These are phyloP conservation scores for Annulohypoxylon nitens DNA, from an alignment of 495 filamentous ascomycete genomes.

Conservation along the genomic window DNA sequence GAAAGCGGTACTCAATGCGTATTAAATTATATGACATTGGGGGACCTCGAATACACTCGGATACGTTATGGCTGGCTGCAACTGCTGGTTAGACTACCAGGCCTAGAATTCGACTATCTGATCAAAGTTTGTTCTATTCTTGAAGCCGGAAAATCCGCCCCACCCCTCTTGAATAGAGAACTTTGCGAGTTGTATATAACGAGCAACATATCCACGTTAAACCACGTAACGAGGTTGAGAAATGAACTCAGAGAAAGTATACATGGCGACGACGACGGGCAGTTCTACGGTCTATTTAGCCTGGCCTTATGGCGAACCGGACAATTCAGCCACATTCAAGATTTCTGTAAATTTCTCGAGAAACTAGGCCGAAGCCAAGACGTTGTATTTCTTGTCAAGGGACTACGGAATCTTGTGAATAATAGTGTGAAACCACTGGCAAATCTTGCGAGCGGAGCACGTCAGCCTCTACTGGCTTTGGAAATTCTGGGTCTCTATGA, in stretches of 20 bases:
- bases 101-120: slow-evolving; percentile 32
- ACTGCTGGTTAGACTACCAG: slow-evolving; percentile 44
- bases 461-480: slow-evolving; percentile 39
- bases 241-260: not conserved
- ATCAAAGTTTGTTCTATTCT: slow-evolving; percentile 25
- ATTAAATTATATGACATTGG: slow-evolving; percentile 20
- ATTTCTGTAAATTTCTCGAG: slow-evolving; percentile 32
- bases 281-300: slow-evolving; percentile 21
- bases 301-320: slow-evolving; percentile 24
- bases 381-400: slow-evolving; percentile 28
- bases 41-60: slow-evolving; percentile 16
- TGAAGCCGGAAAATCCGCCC: slow-evolving; percentile 26
- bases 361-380: slow-evolving; percentile 40
- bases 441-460: slow-evolving; percentile 34
- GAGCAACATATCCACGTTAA: slow-evolving; percentile 31
- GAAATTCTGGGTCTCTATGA: slow-evolving; percentile 42
- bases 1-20: slow-evolving; percentile 35
- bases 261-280: not conserved
- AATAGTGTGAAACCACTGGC: slow-evolving; percentile 17
- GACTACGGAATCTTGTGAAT: slow-evolving; percentile 17
- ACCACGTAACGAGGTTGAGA: not conserved
- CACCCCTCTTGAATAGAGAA: slow-evolving; percentile 29
- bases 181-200: slow-evolving; percentile 45
- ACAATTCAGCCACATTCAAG: slow-evolving; percentile 20
- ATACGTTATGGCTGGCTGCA: slow-evolving; percentile 46